Conservation (phyloP, 2,329 filamentous ascomycete genomes). For the Penicillium palitans region DNA sequence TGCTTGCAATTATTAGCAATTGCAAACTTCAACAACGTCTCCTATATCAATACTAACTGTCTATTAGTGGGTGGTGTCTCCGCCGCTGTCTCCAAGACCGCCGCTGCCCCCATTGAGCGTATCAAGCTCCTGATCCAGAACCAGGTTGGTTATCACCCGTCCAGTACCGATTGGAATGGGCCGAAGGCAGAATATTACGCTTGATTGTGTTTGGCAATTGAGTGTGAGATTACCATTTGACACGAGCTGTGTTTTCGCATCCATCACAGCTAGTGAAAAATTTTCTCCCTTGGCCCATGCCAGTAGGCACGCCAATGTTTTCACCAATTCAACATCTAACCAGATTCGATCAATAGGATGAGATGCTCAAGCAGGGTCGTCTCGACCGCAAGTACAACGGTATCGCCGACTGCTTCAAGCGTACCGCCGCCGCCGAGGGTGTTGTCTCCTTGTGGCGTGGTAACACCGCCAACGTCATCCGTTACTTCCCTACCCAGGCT, state of each 20-base stretch:
- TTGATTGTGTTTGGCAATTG: background rate
- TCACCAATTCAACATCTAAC: conserved; percentile 14
- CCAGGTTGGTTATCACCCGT: conserved; percentile 69
- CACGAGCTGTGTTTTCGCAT: background rate
- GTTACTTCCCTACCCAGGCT: conserved; percentile 99
- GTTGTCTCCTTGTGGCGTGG: conserved; percentile 95
- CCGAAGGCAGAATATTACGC: background rate
- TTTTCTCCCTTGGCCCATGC: conserved; percentile 16
- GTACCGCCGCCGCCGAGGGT: conserved; percentile 89
- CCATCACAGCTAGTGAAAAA: conserved; percentile 11
- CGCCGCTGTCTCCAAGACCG: conserved; percentile 99
- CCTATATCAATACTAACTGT: conserved; percentile 43
- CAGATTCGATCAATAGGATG: conserved; percentile 69
- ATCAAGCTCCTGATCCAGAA: conserved; percentile 99
- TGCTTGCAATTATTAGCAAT: background rate
- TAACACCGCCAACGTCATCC: conserved; percentile 99
- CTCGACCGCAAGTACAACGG: conserved; percentile 95
- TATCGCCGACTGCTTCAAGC: conserved; percentile 92
- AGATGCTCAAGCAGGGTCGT: conserved; percentile 99
- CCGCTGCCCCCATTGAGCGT: conserved; percentile 99
- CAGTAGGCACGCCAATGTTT: conserved; percentile 1
- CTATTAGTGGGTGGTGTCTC: conserved; percentile 96
- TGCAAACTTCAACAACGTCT: background rate
- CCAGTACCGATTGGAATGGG: conserved; percentile 2
- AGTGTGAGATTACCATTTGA: background rate